phyloP scores from a whole-genome alignment of 75 land plant genomes.

The Picea glauca region DNA sequence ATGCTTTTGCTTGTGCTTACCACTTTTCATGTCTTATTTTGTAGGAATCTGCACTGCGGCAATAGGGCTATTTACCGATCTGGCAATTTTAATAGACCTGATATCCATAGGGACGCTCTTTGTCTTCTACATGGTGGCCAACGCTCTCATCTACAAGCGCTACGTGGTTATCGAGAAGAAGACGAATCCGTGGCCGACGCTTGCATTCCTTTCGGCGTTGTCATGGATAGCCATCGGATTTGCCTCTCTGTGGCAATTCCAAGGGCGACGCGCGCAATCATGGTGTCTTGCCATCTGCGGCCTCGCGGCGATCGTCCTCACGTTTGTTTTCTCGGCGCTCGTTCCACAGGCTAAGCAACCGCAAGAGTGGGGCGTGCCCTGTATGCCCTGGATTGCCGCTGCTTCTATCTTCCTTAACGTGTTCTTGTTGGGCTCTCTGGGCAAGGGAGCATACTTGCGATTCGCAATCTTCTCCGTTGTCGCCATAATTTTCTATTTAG shows the following conservation, averaged over 20 bases:
- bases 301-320: constrained; percentile 16
- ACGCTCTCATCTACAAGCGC: constrained; percentile 77
- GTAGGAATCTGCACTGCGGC: constrained; percentile 34
- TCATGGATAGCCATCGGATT: constrained; percentile 50
- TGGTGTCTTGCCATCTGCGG: neutral
- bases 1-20: neutral
- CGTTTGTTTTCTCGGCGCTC: constrained; percentile 28
- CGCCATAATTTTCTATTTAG: constrained; percentile 54
- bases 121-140: constrained; percentile 97
- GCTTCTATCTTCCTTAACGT: constrained; percentile 80
- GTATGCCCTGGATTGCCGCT: constrained; percentile 87
- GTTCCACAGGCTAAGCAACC: constrained; percentile 52
- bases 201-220: constrained; percentile 48
- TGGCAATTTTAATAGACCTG: constrained; percentile 66
- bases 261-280: neutral
- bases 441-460: constrained; percentile 55
- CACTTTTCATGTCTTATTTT: neutral
- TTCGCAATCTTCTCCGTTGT: constrained; percentile 66
- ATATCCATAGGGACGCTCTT: constrained; percentile 92
- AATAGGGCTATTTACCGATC: constrained; percentile 58
- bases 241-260: constrained; percentile 22
- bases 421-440: constrained; percentile 78
- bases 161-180: constrained; percentile 43
- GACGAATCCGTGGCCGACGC: constrained; percentile 55
- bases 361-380: constrained; percentile 69